phyloP scores from a whole-genome alignment of 116 monocot species.

The Cymodocea nodosa region DNA sequence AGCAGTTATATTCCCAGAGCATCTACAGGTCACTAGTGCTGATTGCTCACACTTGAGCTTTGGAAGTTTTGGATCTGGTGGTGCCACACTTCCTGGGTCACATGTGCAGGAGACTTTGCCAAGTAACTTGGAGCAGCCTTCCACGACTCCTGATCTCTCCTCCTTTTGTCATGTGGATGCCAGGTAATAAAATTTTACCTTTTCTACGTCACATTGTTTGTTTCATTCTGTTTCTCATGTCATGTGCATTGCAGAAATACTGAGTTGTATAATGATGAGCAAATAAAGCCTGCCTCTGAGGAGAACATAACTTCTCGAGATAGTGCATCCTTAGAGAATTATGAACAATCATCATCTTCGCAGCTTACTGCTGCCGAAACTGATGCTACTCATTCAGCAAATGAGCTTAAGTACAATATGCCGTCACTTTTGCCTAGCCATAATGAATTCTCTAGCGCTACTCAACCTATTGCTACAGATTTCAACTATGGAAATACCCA shows the following conservation, averaged over 20 bases:
- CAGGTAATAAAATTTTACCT: constrained; percentile 34
- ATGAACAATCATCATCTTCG: constrained; percentile 53
- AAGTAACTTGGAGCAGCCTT: constrained; percentile 27
- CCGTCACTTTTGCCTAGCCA: constrained; percentile 48
- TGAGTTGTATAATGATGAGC: constrained; percentile 55
- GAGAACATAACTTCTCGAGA: constrained; percentile 28
- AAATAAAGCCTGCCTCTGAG: constrained; percentile 24
- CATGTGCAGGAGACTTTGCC: constrained; percentile 25
- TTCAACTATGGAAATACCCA: constrained; percentile 33
- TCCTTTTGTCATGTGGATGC: constrained; percentile 33
- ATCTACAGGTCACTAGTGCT: constrained; percentile 73
- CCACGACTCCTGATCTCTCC: constrained; percentile 26
- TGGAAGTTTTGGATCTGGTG: constrained; percentile 84
- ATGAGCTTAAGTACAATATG: constrained; percentile 44
- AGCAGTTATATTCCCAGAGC: constrained; percentile 86
- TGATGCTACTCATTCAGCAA: constrained; percentile 31
- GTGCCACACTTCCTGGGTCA: constrained; percentile 44
- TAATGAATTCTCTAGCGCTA: constrained; percentile 33
- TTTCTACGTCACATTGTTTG: not conserved
- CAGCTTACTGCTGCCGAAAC: constrained; percentile 36
- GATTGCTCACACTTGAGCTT: constrained; percentile 92
- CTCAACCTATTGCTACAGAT: constrained; percentile 35
- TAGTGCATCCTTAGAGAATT: constrained; percentile 23
- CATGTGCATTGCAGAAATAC: constrained; percentile 42
- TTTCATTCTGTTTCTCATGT: constrained; percentile 1